phyloP scores from a whole-genome alignment of 306 rosid genomes.

The Cotoneaster glaucophyllus region DNA sequence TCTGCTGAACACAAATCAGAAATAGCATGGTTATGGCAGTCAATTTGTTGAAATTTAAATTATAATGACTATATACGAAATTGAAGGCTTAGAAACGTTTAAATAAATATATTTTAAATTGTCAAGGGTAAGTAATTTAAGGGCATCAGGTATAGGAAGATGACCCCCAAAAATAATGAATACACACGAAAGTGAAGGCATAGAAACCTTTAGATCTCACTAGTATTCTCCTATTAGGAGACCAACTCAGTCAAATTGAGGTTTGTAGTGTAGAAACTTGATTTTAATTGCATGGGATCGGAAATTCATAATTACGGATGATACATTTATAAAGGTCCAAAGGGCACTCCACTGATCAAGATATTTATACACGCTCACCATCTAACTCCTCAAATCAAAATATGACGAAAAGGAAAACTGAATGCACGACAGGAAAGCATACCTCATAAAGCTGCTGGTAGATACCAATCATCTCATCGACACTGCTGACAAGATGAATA shows the following conservation, averaged over 20 bases:
- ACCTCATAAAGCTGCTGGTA: slow-evolving; percentile 70
- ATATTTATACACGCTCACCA: not conserved
- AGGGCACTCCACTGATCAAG: not conserved
- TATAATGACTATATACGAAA: not conserved
- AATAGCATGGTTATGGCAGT: not conserved
- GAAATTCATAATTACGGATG: not conserved
- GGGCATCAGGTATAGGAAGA: not conserved
- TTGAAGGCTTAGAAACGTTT: not conserved
- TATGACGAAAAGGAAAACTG: not conserved
- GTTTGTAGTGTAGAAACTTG: not conserved
- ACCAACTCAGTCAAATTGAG: not conserved
- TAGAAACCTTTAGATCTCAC: not conserved
- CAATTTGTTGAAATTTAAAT: not conserved
- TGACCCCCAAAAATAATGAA: not conserved
- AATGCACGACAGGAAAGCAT: slow-evolving; percentile 5
- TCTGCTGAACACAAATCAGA: not conserved
- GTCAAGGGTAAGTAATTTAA: not conserved
- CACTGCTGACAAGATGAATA: slow-evolving; percentile 64
- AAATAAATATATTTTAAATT: not conserved
- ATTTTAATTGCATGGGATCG: not conserved
- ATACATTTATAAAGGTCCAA: not conserved
- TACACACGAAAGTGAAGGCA: no score
- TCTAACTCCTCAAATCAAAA: not conserved
- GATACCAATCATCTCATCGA: slow-evolving; percentile 75
- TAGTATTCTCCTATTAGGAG: not conserved